phyloP scores from a whole-genome alignment of 2,329 filamentous ascomycete species.

The Pezicula rhizophila region DNA sequence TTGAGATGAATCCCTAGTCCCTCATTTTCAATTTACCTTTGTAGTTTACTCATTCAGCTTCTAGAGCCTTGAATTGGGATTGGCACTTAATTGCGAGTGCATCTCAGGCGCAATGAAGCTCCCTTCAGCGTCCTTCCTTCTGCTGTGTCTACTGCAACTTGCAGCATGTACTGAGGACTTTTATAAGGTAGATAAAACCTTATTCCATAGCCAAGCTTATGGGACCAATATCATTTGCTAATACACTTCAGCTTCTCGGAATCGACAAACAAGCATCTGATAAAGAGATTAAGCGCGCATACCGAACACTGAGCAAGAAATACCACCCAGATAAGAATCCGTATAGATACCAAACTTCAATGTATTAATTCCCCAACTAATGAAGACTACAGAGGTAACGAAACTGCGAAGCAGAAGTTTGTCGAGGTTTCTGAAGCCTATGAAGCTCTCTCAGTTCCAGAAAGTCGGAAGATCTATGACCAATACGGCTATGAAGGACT shows the following conservation, averaged over 20 bases:
- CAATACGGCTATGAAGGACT: conserved; percentile 89
- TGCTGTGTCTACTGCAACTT: conserved; percentile 49
- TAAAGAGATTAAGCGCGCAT: conserved; percentile 87
- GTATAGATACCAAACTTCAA: conserved; percentile 43
- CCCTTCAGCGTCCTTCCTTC: conserved; percentile 43
- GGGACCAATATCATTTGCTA: background rate
- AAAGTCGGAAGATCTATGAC: conserved; percentile 86
- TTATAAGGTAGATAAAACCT: conserved; percentile 57
- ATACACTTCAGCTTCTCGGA: conserved; percentile 59
- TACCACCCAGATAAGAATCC: conserved; percentile 98
- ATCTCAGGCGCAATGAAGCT: conserved; percentile 39
- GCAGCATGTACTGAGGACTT: conserved; percentile 63
- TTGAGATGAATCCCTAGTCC: background rate
- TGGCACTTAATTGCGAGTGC: conserved; percentile 10
- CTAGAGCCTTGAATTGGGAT: conserved; percentile 4
- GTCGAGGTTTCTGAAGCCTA: conserved; percentile 93
- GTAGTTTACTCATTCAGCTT: conserved; percentile 5
- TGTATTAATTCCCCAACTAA: conserved; percentile 1
- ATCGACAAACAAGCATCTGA: conserved; percentile 75
- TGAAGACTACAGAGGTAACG: conserved; percentile 55
- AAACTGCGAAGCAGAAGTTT: conserved; percentile 81
- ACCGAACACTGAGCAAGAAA: conserved; percentile 87
- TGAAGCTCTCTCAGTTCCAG: conserved; percentile 76
- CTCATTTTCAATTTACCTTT: background rate
- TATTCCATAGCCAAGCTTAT: background rate